phyloP scores from a whole-genome alignment of 1,139 yeast species.

The Candida pseudoviswanathii region DNA sequence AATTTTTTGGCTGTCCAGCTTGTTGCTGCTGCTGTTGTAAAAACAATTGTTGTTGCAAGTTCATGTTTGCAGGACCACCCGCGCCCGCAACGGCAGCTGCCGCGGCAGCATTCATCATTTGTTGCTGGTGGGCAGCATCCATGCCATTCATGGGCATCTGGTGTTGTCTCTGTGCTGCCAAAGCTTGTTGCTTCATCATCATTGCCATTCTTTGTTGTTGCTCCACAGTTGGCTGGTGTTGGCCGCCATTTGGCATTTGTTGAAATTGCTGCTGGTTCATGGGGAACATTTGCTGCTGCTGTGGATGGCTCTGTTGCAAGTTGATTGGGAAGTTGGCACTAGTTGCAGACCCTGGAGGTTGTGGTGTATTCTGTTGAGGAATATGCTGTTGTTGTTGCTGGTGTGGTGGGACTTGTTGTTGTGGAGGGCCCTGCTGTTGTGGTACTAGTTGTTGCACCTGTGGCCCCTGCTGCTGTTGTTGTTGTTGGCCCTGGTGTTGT shows the following conservation, averaged over 20 bases:
- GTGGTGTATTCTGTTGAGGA: constrained; percentile 10
- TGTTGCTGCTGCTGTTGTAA: constrained; percentile 21
- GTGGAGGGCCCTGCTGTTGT: constrained; percentile 16
- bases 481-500: constrained; percentile 11
- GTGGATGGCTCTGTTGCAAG: constrained; percentile 29
- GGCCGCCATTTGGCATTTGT: constrained; percentile 18
- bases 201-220: constrained; percentile 16
- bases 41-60: constrained; percentile 29
- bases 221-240: constrained; percentile 15
- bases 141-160: constrained; percentile 12
- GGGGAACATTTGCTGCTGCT: constrained; percentile 23
- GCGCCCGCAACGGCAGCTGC: constrained; percentile 12
- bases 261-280: constrained; percentile 18
- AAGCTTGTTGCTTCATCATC: constrained; percentile 16
- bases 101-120: constrained; percentile 17
- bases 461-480: constrained; percentile 12
- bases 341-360: constrained; percentile 25
- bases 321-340: constrained; percentile 17
- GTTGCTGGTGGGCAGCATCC: constrained; percentile 20
- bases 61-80: constrained; percentile 15
- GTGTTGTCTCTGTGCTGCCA: constrained; percentile 15
- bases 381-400: constrained; percentile 7
- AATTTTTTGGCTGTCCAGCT: constrained; percentile 31
- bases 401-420: constrained; percentile 16
- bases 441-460: constrained; percentile 3